These are phyloP conservation scores for Aeminium ludgeri DNA, from an alignment of 495 filamentous ascomycete species.

Conservation along the genomic window DNA sequence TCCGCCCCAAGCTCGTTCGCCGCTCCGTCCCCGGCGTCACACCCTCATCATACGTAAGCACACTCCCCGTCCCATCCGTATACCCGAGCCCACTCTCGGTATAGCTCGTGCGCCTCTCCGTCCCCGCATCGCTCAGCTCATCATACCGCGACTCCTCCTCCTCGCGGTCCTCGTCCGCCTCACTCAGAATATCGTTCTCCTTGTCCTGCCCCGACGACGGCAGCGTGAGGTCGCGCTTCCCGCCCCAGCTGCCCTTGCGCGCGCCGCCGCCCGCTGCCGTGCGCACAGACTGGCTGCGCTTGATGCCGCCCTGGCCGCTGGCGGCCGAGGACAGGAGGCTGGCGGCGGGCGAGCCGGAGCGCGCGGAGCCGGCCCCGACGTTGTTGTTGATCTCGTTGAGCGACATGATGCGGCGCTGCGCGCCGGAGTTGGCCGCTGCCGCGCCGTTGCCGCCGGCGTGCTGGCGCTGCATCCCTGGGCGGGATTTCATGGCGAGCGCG, in stretches of 20 bases:
- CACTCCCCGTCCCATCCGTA: conserved; percentile 17
- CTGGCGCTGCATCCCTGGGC: conserved; percentile 22
- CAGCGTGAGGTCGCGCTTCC: conserved; percentile 27
- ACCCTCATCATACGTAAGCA: conserved; percentile 22
- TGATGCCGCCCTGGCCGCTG: conserved; percentile 31
- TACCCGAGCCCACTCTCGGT: conserved; percentile 11
- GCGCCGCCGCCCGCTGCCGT: conserved; percentile 34
- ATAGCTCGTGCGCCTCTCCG: conserved; percentile 28
- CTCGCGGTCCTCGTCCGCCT: conserved; percentile 23
- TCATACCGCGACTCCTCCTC: conserved; percentile 32
- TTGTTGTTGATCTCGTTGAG: conserved; percentile 78
- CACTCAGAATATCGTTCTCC: conserved; percentile 40
- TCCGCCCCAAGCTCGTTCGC: conserved; percentile 37
- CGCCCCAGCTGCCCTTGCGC: conserved; percentile 63
- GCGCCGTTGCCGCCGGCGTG: too few relatives aligned
- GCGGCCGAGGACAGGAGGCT: conserved; percentile 31
- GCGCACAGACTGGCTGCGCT: conserved; percentile 57
- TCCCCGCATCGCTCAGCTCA: conserved; percentile 33
- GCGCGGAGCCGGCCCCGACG: conserved; percentile 40
- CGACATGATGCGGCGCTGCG: conserved; percentile 63
- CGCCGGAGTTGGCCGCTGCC: conserved; percentile 21
- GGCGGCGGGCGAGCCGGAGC: too few relatives aligned
- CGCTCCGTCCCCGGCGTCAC: conserved; percentile 26
- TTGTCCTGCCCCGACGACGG: conserved; percentile 35
- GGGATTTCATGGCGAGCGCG: conserved; percentile 30